phyloP scores from a whole-genome alignment of 768 basidiomycete species.

The Tricholoma sp. region DNA sequence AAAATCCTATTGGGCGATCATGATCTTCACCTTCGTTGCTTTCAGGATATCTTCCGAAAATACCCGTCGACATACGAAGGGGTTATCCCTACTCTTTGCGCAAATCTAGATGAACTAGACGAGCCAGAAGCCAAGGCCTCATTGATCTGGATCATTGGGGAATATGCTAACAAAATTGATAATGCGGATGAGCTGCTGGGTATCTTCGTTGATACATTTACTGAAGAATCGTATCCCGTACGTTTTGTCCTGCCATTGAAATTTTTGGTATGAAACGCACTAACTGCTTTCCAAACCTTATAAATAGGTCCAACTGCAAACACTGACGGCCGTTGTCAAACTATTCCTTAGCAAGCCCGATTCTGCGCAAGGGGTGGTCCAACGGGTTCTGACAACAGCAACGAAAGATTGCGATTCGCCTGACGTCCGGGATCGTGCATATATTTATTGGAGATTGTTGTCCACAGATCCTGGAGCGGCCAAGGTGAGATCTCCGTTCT shows the following conservation, averaged over 20 bases:
- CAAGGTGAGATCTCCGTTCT: slow-evolving; percentile 50
- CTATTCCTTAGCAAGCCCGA: slow-evolving; percentile 95
- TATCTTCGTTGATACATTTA: slow-evolving; percentile 89
- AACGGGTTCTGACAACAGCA: slow-evolving; percentile 86
- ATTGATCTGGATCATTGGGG: slow-evolving; percentile 98
- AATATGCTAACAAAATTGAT: slow-evolving; percentile 96
- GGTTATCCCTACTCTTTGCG: slow-evolving; percentile 90
- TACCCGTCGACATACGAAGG: slow-evolving; percentile 97
- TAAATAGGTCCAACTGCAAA: slow-evolving; percentile 65
- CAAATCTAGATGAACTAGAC: slow-evolving; percentile 93
- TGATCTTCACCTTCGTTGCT: background rate
- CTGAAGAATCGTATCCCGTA: slow-evolving; percentile 89
- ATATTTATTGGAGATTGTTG: slow-evolving; percentile 95
- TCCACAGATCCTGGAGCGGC: slow-evolving; percentile 95
- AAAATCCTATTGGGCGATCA: no score
- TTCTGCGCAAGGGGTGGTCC: slow-evolving; percentile 86
- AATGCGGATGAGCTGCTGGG: slow-evolving; percentile 91
- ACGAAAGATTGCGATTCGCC: slow-evolving; percentile 97
- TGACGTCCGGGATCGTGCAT: slow-evolving; percentile 94
- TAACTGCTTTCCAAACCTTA: slow-evolving; percentile 3
- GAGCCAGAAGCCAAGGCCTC: slow-evolving; percentile 98
- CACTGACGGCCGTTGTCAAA: slow-evolving; percentile 94
- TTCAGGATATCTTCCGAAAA: slow-evolving; percentile 94
- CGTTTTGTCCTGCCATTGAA: slow-evolving; percentile 15
- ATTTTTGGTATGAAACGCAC: no score